Evolutionary conservation across 2,329 filamentous ascomycete species (phyloP).

Genomic region (Fusarium setosum): DNA sequence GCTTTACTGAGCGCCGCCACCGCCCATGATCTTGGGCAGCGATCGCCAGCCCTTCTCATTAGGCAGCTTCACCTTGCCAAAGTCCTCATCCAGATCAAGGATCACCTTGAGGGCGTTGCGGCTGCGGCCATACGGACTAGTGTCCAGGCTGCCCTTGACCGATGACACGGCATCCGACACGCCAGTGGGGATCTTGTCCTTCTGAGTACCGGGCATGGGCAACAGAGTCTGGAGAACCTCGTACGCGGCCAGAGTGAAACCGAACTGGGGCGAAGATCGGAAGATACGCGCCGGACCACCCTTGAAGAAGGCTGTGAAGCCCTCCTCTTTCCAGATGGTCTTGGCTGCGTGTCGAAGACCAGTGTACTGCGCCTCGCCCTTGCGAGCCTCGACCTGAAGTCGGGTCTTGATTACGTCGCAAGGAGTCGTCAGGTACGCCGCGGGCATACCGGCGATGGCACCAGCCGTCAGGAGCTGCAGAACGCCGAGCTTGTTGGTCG

Average conservation of each 20-base stretch:
- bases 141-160: constrained; percentile 46
- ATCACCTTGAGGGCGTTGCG: constrained; percentile 96
- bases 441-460: constrained; percentile 93
- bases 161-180: constrained; percentile 71
- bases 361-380: constrained; percentile 90
- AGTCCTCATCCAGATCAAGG: constrained; percentile 92
- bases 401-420: constrained; percentile 99
- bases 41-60: constrained; percentile 64
- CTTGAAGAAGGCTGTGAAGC: constrained; percentile 98
- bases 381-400: constrained; percentile 95
- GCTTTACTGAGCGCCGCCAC: constrained; percentile 45
- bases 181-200: constrained; percentile 66
- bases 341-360: constrained; percentile 86
- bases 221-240: constrained; percentile 87
- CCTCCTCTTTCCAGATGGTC: constrained; percentile 90
- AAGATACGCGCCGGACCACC: constrained; percentile 95
- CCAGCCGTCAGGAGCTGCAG: constrained; percentile 92
- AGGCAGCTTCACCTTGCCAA: constrained; percentile 78
- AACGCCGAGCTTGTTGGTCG: constrained; percentile 88
- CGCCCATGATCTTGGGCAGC: constrained; percentile 62
- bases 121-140: constrained; percentile 69
- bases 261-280: constrained; percentile 96
- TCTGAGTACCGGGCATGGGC: constrained; percentile 74
- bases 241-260: constrained; percentile 95
- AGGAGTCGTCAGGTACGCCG: constrained; percentile 94